A percentile compares a stretch with the other conserved stretches of the same genome.
Evolutionary conservation across 805 yeast genomes (phyloP).

Genomic region (Zygoascus tannicola): DNA sequence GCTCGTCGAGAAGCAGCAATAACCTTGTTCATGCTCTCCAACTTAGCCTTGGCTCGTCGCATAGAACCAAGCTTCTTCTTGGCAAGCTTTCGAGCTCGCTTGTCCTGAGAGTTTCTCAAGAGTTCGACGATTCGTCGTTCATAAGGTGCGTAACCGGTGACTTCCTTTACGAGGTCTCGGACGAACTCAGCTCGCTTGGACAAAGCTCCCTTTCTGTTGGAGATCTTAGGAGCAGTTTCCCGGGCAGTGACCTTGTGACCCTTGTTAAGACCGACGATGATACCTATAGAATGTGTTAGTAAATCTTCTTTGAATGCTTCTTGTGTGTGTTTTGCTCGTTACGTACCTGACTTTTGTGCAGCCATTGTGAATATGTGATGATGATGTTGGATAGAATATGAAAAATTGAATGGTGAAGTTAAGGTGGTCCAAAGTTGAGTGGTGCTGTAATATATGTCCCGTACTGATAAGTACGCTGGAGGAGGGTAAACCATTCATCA

Average conservation of each 20-base stretch:
- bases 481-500: too few relatives aligned
- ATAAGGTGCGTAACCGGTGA: constrained; percentile 98
- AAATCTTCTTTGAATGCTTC: not conserved
- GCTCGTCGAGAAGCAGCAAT: constrained; percentile 83
- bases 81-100: constrained; percentile 99
- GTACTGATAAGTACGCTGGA: not conserved
- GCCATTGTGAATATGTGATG: constrained; percentile 10
- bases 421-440: not conserved
- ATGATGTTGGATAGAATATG: constrained; percentile 3
- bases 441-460: constrained; percentile 2
- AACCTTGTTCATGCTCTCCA: constrained; percentile 94
- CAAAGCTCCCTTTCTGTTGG: constrained; percentile 93
- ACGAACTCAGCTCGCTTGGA: constrained; percentile 96
- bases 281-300: constrained; percentile 38
- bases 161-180: constrained; percentile 92
- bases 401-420: constrained; percentile 3
- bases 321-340: too few relatives aligned
- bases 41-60: constrained; percentile 99
- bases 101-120: constrained; percentile 99
- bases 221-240: constrained; percentile 78
- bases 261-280: constrained; percentile 98
- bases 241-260: constrained; percentile 92
- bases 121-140: constrained; percentile 99
- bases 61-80: constrained; percentile 99
- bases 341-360: constrained; percentile 22